Evolutionary conservation across 2,329 filamentous ascomycete species (phyloP).

Genomic region (Aspergillus novoparasiticus): DNA sequence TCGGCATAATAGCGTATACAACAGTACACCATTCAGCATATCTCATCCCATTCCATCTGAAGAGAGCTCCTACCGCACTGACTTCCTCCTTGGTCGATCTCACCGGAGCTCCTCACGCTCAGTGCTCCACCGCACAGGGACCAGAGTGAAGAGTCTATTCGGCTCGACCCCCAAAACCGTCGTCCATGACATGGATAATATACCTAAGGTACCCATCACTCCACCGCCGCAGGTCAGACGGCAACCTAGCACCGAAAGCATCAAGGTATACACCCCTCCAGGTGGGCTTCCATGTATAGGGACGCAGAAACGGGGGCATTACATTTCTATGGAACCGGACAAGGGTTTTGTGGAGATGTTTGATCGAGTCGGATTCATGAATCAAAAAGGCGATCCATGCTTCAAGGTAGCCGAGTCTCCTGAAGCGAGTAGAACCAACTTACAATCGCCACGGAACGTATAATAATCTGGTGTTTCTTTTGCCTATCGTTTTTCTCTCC

Average conservation of each 20-base stretch:
- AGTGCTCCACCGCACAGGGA: constrained; percentile 37
- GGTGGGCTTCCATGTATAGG: constrained; percentile 32
- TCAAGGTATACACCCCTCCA: constrained; percentile 50
- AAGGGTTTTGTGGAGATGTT: constrained; percentile 44
- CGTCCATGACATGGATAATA: constrained; percentile 18
- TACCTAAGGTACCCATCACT: constrained; percentile 21
- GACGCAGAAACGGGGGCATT: constrained; percentile 30
- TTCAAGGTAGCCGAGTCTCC: constrained; percentile 32
- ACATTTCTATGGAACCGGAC: constrained; percentile 30
- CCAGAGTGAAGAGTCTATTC: constrained; percentile 43
- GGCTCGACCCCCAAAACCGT: constrained; percentile 22
- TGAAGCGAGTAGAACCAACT: constrained; percentile 6
- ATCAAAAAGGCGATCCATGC: constrained; percentile 29
- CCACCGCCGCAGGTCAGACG: constrained; percentile 30
- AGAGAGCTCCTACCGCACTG: constrained; percentile 46
- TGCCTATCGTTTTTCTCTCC: background rate
- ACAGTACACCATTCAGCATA: constrained; percentile 38
- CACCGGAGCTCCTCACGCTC: constrained; percentile 32
- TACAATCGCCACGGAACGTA: background rate
- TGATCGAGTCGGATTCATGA: constrained; percentile 38
- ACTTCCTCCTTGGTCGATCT: constrained; percentile 43
- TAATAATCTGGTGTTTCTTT: background rate
- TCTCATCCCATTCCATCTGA: constrained; percentile 48
- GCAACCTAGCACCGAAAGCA: constrained; percentile 47
- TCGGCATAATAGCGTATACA: constrained; percentile 35